phyloP scores from a whole-genome alignment of 768 basidiomycete species.

The Collybia sp. region DNA sequence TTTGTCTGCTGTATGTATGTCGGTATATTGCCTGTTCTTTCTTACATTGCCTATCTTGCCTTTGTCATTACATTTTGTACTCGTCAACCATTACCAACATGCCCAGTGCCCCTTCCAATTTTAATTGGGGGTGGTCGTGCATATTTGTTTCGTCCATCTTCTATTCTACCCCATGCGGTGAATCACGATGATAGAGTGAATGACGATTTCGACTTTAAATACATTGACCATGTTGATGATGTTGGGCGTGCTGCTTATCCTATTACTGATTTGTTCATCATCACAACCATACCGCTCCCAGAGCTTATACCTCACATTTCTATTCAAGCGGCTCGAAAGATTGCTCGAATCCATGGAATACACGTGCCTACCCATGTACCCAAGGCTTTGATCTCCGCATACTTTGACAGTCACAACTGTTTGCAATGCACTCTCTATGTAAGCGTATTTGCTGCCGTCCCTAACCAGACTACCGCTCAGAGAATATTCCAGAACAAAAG shows the following conservation, averaged over 20 bases:
- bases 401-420: slow-evolving; percentile 2
- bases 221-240: slow-evolving; percentile 1
- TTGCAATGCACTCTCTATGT: background rate
- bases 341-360: background rate
- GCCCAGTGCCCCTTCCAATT: no score
- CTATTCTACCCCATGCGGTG: no score
- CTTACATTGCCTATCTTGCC: no score
- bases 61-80: no score
- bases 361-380: background rate
- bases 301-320: background rate
- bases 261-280: background rate
- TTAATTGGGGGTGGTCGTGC: no score
- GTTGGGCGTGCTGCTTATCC: background rate
- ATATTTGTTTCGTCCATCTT: no score
- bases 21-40: no score
- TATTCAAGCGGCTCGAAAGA: background rate
- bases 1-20: no score
- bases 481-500: background rate
- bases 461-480: background rate
- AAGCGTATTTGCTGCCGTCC: background rate
- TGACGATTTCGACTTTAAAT: background rate
- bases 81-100: no score
- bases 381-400: background rate
- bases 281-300: background rate
- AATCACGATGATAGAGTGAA: no score